phyloP scores from a whole-genome alignment of 371 early-diverging fungal genomes.

The Mucor piriformis region DNA sequence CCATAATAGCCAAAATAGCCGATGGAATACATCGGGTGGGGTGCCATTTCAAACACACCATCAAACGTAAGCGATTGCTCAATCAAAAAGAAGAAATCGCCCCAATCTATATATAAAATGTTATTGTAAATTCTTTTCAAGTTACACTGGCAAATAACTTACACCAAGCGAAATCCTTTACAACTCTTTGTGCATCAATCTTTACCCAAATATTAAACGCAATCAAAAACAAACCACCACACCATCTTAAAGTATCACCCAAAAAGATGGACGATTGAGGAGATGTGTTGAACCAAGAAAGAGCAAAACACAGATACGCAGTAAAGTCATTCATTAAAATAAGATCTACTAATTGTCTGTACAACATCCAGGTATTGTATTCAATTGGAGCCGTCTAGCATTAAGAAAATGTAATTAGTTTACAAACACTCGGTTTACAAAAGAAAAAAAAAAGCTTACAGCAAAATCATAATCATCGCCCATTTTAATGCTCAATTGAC shows the following conservation, averaged over 20 bases:
- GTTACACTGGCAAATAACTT: conserved; percentile 36
- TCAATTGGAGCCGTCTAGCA: conserved; percentile 81
- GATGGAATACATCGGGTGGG: conserved; percentile 98
- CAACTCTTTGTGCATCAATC: conserved; percentile 93
- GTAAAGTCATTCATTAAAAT: conserved; percentile 92
- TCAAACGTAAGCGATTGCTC: conserved; percentile 88
- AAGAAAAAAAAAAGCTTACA: conserved; percentile 33
- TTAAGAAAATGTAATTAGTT: not conserved
- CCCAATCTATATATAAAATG: conserved; percentile 77
- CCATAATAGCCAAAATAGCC: conserved; percentile 97
- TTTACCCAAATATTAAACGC: conserved; percentile 95
- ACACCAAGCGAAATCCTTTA: conserved; percentile 98
- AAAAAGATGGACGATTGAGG: conserved; percentile 53
- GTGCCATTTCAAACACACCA: conserved; percentile 95
- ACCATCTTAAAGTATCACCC: conserved; percentile 70
- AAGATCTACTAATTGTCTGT: conserved; percentile 91
- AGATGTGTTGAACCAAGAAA: conserved; percentile 68
- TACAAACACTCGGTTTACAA: not conserved
- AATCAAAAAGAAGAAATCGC: conserved; percentile 95
- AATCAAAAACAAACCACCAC: conserved; percentile 79
- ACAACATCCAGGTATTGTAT: conserved; percentile 95
- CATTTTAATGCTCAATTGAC: conserved; percentile 84
- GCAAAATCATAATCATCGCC: conserved; percentile 82
- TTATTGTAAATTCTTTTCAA: conserved; percentile 4
- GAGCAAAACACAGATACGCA: conserved; percentile 82